These are phyloP conservation scores for Bretschneidera sinensis DNA, from an alignment of 345 rosid species.

Conservation along the genomic window DNA sequence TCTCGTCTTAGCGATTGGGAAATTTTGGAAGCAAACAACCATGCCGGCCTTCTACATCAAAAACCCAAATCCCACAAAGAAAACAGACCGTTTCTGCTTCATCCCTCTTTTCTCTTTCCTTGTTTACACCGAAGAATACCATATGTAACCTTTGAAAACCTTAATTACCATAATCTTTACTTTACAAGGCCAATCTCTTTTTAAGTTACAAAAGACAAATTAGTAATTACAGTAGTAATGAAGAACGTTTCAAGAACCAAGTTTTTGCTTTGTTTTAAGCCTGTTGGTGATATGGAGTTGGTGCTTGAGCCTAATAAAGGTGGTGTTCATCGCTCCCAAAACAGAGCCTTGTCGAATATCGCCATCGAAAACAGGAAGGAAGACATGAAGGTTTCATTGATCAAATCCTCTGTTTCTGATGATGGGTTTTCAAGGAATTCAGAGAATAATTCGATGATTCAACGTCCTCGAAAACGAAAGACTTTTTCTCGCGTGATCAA, in stretches of 20 bases:
- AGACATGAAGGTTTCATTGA: no score
- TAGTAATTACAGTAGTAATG: slow-evolving; percentile 9
- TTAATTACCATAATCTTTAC: neutral
- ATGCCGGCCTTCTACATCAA: slow-evolving; percentile 4
- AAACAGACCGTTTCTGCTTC: slow-evolving; percentile 6
- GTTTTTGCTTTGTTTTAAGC: slow-evolving; percentile 41
- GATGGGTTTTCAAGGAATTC: neutral
- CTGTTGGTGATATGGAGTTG: slow-evolving; percentile 31
- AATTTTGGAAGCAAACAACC: no score
- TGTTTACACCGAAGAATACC: slow-evolving; percentile 7
- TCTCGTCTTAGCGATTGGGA: no score
- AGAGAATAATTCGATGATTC: slow-evolving; percentile 8
- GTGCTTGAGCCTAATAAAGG: slow-evolving; percentile 19
- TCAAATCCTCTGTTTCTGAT: slow-evolving; percentile 3
- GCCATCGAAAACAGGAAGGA: neutral
- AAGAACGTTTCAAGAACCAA: slow-evolving; percentile 36
- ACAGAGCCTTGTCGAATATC: neutral
- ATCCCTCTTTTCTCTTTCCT: slow-evolving; percentile 6
- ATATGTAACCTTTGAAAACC: neutral
- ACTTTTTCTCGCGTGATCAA: slow-evolving; percentile 31
- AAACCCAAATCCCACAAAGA: neutral
- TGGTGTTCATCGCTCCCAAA: neutral
- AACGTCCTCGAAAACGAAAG: slow-evolving; percentile 13
- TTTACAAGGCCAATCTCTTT: neutral
- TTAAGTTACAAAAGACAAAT: neutral